Percentiles rank a stretch among this genome's conserved stretches.
Evolutionary conservation across 2,329 filamentous ascomycete genomes (phyloP).

Genomic region (Calonectria crousiana): DNA sequence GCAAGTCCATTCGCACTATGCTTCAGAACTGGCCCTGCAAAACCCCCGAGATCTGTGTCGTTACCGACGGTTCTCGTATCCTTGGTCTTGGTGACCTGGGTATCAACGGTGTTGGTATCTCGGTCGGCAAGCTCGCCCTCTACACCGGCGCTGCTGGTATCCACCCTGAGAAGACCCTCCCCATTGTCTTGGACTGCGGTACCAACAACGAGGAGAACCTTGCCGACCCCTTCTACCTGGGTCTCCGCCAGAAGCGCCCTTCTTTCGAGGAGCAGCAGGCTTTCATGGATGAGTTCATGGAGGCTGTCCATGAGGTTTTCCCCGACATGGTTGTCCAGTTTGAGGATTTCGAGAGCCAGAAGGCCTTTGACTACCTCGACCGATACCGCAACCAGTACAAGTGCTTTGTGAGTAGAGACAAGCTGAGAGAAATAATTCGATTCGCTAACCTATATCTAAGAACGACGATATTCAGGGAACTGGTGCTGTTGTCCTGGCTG

Average conservation of each 20-base stretch:
- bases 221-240: slow-evolving; percentile 85
- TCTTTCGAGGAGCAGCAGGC: slow-evolving; percentile 83
- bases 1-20: slow-evolving; percentile 88
- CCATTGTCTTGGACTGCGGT: slow-evolving; percentile 76
- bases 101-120: slow-evolving; percentile 97
- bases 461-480: slow-evolving; percentile 99
- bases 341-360: slow-evolving; percentile 94
- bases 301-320: slow-evolving; percentile 81
- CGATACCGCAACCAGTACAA: slow-evolving; percentile 90
- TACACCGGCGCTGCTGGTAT: slow-evolving; percentile 98
- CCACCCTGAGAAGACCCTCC: slow-evolving; percentile 85
- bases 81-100: slow-evolving; percentile 94
- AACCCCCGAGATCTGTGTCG: slow-evolving; percentile 93
- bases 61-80: slow-evolving; percentile 95
- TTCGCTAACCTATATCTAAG: slow-evolving; percentile 34
- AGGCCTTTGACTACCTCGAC: slow-evolving; percentile 92
- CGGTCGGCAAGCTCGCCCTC: slow-evolving; percentile 94
- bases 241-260: slow-evolving; percentile 86
- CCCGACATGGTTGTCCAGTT: slow-evolving; percentile 85
- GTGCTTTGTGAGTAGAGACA: slow-evolving; percentile 72
- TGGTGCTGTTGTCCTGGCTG: slow-evolving; percentile 91
- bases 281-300: slow-evolving; percentile 98
- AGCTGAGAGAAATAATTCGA: slow-evolving; percentile 2
- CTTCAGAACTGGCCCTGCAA: slow-evolving; percentile 92
- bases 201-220: slow-evolving; percentile 76